Evolutionary conservation across 2,329 filamentous ascomycete genomes (phyloP).

Genomic region (Camillea tinctor): DNA sequence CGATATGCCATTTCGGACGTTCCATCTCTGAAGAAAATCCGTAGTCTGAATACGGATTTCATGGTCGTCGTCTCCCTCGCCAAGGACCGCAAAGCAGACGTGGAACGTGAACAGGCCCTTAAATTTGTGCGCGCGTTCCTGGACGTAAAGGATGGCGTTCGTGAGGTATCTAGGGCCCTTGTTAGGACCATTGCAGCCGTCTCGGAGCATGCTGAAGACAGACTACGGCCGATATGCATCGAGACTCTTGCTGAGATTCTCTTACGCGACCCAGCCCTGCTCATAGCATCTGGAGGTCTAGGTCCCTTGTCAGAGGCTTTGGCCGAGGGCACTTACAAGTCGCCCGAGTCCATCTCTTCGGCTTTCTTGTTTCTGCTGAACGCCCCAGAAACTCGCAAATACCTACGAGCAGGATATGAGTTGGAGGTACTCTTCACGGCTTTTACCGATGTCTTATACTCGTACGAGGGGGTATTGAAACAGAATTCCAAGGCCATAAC

Average conservation of each 20-base stretch:
- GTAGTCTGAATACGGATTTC: slow-evolving; percentile 85
- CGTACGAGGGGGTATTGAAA: slow-evolving; percentile 65
- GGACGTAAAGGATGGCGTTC: slow-evolving; percentile 89
- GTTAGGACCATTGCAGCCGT: slow-evolving; percentile 88
- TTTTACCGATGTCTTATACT: slow-evolving; percentile 78
- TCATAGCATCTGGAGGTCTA: slow-evolving; percentile 82
- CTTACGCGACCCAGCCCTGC: slow-evolving; percentile 76
- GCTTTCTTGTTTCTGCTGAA: slow-evolving; percentile 92
- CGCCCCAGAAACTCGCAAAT: slow-evolving; percentile 74
- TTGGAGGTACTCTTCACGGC: slow-evolving; percentile 86
- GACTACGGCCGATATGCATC: slow-evolving; percentile 84
- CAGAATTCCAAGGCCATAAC: slow-evolving; percentile 91
- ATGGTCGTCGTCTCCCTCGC: slow-evolving; percentile 88
- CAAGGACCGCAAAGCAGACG: slow-evolving; percentile 94
- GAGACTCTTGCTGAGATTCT: slow-evolving; percentile 92
- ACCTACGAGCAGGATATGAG: slow-evolving; percentile 83
- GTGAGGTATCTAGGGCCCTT: slow-evolving; percentile 82
- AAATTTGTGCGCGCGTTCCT: slow-evolving; percentile 95
- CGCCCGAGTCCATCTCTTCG: slow-evolving; percentile 81
- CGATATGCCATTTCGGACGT: slow-evolving; percentile 93
- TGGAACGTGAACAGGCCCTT: slow-evolving; percentile 93
- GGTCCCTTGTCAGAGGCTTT: slow-evolving; percentile 87
- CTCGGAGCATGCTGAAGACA: slow-evolving; percentile 81
- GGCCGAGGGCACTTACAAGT: slow-evolving; percentile 86
- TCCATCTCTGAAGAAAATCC: slow-evolving; percentile 83